These are phyloP conservation scores for Allium cepa DNA, from an alignment of 106 monocot species.

Conservation along the genomic window DNA sequence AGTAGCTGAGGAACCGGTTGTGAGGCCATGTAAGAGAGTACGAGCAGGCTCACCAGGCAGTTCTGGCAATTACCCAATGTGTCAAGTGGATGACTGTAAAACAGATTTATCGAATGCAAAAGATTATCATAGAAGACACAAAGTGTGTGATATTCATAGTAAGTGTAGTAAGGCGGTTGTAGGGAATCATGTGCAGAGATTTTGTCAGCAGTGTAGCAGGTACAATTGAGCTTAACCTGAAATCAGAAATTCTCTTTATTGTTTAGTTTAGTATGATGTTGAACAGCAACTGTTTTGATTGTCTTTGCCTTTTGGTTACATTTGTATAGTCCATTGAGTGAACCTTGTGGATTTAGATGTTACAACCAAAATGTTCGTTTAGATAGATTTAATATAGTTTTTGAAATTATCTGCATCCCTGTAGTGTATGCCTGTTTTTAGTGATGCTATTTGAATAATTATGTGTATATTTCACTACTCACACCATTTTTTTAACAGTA, in stretches of 20 bases:
- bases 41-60: conserved; percentile 46
- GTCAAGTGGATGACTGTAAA: conserved; percentile 87
- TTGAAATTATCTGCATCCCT: no score
- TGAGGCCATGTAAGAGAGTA: conserved; percentile 38
- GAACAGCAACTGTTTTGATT: no score
- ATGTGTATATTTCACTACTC: no score
- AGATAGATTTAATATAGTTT: no score
- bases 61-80: conserved; percentile 60
- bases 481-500: no score
- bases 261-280: no score
- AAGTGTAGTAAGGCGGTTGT: conserved; percentile 81
- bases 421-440: no score
- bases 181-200: conserved; percentile 86
- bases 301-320: no score
- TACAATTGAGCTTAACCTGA: conserved; percentile 10
- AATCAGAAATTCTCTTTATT: not conserved
- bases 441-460: no score
- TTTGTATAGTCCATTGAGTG: no score
- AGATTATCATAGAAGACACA: conserved; percentile 94
- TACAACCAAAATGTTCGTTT: no score
- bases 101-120: conserved; percentile 75
- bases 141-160: conserved; percentile 91
- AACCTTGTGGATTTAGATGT: no score
- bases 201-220: conserved; percentile 99
- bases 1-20: conserved; percentile 12